Conservation (phyloP, 257 asterid genomes). For the Penstemon barbatus region DNA sequence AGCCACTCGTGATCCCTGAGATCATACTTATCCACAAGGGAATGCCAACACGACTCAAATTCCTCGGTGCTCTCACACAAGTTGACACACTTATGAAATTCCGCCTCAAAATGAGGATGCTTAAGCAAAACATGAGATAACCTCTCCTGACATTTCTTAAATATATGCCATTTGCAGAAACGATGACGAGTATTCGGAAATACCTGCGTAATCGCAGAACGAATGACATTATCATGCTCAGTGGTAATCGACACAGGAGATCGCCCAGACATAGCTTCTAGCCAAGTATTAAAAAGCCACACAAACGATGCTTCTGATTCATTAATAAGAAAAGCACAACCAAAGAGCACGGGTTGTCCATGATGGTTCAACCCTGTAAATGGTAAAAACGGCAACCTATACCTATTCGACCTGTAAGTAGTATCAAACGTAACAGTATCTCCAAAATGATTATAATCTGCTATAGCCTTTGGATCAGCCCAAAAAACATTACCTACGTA, state of each 20-base stretch:
- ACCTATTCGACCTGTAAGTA: slow-evolving; percentile 92
- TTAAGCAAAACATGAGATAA: slow-evolving; percentile 68
- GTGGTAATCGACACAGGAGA: slow-evolving; percentile 87
- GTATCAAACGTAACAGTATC: slow-evolving; percentile 96
- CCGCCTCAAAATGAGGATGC: slow-evolving; percentile 80
- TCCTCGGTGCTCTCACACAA: slow-evolving; percentile 73
- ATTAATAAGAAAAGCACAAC: slow-evolving; percentile 86
- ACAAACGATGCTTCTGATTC: slow-evolving; percentile 87
- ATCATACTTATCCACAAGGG: slow-evolving; percentile 68
- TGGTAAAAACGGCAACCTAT: slow-evolving; percentile 89
- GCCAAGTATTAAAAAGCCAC: slow-evolving; percentile 93
- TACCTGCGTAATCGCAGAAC: slow-evolving; percentile 74
- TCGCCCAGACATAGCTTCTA: slow-evolving; percentile 76
- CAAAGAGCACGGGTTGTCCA: slow-evolving; percentile 91
- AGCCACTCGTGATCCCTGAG: slow-evolving; percentile 85
- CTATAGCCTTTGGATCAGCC: slow-evolving; percentile 83
- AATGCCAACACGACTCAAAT: slow-evolving; percentile 86
- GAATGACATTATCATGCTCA: slow-evolving; percentile 76
- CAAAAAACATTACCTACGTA: slow-evolving; percentile 79
- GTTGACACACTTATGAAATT: slow-evolving; percentile 86
- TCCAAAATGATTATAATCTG: slow-evolving; percentile 76
- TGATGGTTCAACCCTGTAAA: slow-evolving; percentile 97
- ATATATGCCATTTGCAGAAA: slow-evolving; percentile 97
- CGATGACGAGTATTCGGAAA: slow-evolving; percentile 83
- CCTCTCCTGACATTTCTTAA: slow-evolving; percentile 92